Percentiles rank a stretch among this genome's conserved stretches.
These are phyloP conservation scores for Hemileccinum rubropunctum DNA, from an alignment of 768 basidiomycete genomes.

Conservation along the genomic window DNA sequence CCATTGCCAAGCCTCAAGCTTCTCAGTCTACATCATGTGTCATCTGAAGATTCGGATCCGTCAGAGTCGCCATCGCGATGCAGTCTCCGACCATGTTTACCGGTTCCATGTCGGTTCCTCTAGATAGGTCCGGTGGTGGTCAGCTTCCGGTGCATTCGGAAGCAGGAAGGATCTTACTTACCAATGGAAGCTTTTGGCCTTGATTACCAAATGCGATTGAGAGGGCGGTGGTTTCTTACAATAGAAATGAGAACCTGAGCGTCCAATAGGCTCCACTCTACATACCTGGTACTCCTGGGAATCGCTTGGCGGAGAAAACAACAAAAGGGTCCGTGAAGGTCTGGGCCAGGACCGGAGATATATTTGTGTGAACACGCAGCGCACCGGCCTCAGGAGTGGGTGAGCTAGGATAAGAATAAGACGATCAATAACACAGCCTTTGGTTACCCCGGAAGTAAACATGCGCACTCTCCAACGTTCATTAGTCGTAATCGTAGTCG, in stretches of 20 bases:
- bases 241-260: conserved; percentile 19
- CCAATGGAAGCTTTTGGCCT: conserved; percentile 85
- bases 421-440: conserved; percentile 20
- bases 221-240: conserved; percentile 78
- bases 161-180: conserved; percentile 48
- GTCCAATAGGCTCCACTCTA: conserved; percentile 17
- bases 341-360: conserved; percentile 79
- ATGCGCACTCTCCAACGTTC: conserved; percentile 86
- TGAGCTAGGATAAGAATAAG: conserved; percentile 42
- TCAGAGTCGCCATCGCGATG: conserved; percentile 58
- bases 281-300: conserved; percentile 89
- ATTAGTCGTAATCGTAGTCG: conserved; percentile 83
- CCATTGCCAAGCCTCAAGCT: conserved; percentile 2
- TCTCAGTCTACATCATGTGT: conserved; percentile 27
- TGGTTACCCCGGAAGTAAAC: conserved; percentile 14
- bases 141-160: conserved; percentile 20
- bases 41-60: conserved; percentile 70
- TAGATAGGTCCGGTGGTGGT: conserved; percentile 32
- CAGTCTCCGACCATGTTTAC: conserved; percentile 55
- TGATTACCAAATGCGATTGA: conserved; percentile 89
- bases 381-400: conserved; percentile 74
- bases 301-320: conserved; percentile 91
- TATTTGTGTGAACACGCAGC: conserved; percentile 57
- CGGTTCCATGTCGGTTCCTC: conserved; percentile 81
- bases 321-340: conserved; percentile 80